phyloP scores from a whole-genome alignment of 2,329 filamentous ascomycete genomes.

The Cercospora zeina region DNA sequence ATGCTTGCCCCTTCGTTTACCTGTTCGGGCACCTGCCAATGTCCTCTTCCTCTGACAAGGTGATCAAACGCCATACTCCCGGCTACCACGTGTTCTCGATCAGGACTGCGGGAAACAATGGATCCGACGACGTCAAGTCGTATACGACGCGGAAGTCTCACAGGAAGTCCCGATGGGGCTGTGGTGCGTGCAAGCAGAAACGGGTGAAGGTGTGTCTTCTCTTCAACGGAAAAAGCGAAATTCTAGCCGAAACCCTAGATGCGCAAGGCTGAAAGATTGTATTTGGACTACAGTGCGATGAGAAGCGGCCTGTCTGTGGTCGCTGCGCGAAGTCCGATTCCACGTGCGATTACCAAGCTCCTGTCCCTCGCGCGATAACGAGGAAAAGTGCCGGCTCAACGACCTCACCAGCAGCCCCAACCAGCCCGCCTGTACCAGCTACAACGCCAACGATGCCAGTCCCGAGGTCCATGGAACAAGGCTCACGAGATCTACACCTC shows the following conservation, averaged over 20 bases:
- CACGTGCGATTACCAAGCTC: slow-evolving; percentile 9
- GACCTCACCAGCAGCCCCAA: neutral
- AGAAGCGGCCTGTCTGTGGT: slow-evolving; percentile 16
- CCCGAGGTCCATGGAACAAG: slow-evolving; percentile 13
- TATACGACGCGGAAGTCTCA: slow-evolving; percentile 18
- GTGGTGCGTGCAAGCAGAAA: slow-evolving; percentile 23
- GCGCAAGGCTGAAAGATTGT: neutral
- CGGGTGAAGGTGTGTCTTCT: slow-evolving; percentile 19
- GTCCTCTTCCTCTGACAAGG: slow-evolving; percentile 9
- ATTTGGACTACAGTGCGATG: slow-evolving; percentile 14
- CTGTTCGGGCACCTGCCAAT: slow-evolving; percentile 14
- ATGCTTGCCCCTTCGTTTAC: slow-evolving; percentile 12
- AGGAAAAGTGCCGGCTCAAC: slow-evolving; percentile 2
- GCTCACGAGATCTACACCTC: slow-evolving; percentile 13
- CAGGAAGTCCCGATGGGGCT: slow-evolving; percentile 26
- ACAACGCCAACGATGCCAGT: neutral
- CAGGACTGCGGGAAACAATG: slow-evolving; percentile 4
- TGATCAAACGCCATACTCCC: slow-evolving; percentile 9
- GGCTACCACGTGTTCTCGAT: slow-evolving; percentile 22
- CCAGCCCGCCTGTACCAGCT: neutral
- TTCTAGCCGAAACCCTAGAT: neutral
- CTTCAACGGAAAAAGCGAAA: neutral
- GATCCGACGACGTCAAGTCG: slow-evolving; percentile 9
- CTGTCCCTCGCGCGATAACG: slow-evolving; percentile 2
- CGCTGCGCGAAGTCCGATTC: slow-evolving; percentile 14